Percentiles rank a stretch among this genome's conserved stretches.
These are phyloP conservation scores for Cercospora sojina DNA, from an alignment of 2,329 filamentous ascomycete genomes.

Conservation along the genomic window DNA sequence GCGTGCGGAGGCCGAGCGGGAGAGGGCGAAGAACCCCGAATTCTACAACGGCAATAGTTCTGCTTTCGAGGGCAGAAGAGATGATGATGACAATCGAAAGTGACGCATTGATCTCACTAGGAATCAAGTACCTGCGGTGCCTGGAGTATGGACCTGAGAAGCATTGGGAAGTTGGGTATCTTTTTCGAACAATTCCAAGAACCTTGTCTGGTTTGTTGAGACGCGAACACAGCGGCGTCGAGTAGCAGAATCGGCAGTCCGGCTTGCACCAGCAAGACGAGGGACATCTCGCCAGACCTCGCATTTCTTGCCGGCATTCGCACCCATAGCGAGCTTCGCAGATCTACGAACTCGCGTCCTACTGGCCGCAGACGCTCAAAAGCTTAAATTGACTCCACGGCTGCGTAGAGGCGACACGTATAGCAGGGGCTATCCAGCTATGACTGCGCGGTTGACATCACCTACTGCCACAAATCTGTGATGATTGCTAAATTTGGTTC, in stretches of 20 bases:
- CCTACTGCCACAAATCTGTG: not conserved
- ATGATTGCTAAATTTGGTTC: not conserved
- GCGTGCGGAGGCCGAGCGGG: slow-evolving; percentile 35
- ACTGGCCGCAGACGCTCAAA: not conserved
- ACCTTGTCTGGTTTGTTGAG: not conserved
- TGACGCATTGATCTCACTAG: not conserved
- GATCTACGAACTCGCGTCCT: not conserved
- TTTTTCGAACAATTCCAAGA: not conserved
- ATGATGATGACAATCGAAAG: slow-evolving; percentile 53
- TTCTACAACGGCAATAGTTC: slow-evolving; percentile 93
- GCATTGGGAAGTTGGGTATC: not conserved
- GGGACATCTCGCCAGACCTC: not conserved
- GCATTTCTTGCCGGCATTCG: not conserved
- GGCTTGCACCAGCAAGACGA: not conserved
- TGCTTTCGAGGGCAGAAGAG: slow-evolving; percentile 51
- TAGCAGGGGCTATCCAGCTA: not conserved
- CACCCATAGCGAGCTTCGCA: not conserved
- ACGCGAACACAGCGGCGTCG: not conserved
- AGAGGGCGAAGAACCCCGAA: slow-evolving; percentile 55
- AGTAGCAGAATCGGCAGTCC: not conserved
- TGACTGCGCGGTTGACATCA: not conserved
- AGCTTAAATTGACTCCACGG: not conserved
- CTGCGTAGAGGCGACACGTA: not conserved
- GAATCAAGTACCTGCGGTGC: not conserved
- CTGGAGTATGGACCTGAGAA: not conserved